Base-by-base conservation (phyloP, 371 early-diverging fungal species). In the Conidiobolus incongruus region DNA sequence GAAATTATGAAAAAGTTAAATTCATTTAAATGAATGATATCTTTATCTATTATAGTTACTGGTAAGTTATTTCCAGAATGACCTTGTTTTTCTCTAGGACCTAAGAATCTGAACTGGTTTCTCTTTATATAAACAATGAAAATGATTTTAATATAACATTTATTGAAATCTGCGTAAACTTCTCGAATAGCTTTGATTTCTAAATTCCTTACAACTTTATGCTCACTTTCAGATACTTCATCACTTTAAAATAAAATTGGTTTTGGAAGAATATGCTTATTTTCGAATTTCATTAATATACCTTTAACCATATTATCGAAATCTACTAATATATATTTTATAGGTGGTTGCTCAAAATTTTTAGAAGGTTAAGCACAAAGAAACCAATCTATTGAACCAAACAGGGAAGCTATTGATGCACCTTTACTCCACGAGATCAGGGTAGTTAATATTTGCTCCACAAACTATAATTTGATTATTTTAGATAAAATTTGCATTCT, bases 51-150 rank as follows among this genome's bases (percentile, higher is more conserved):
- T 6, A 93, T 76, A 0, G 90, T 90, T 13, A 97, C 99, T 15
- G 98, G 85, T 8, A 63, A 50, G 16, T 74, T 69, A 60, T 88
- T 89, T 5, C 83, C 84, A 4, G 61, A 58, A 30, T 56, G 46
- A 47, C 69, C 71, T 20, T 62, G 57, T 31, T 76, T 70, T 30
- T 68, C 63, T 28, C 56, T 58, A 10, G 75, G 66, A 0, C 85
- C 80, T 70, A 88, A 85, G 64, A 98, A 93, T 12, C 91, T 64
- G 17, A 87, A 77, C 49, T 91, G 88, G 55, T 98, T 97, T 22
- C 96, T 75, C 60, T 98, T 96, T 53, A 95, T 91, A 4, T 87
- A 91, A 0, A 88, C 72, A 22, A 96, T 64, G 52, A 81, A 96
- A 1, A 90, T 94, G 39, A 98, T 58, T 21, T 72, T 65, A 2